Base-by-base conservation (phyloP, 495 filamentous ascomycete genomes). In the Penicillium bialowiezense region DNA sequence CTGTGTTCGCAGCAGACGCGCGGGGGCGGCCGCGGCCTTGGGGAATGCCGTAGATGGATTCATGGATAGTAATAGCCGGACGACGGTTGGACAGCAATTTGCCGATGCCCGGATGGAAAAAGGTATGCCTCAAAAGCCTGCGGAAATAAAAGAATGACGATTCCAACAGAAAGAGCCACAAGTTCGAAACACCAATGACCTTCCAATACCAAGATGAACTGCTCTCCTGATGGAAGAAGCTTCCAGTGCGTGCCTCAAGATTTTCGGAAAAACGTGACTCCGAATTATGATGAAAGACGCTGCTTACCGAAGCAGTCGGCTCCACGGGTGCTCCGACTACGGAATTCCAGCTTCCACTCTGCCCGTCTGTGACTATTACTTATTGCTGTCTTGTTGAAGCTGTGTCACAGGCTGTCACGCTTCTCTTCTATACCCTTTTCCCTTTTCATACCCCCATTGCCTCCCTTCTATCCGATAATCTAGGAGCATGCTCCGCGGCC, bases 401-500 rank as follows among this genome's bases (percentile, higher is more conserved):
- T 64, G 50, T 32, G 46, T 23, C 32, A 52, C 55, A 47, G 49
- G 49, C 23, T 41, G 18, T 42, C 31, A 38, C 52, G 44, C 33
- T 45, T 48, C 28, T 23, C 24, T 29, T 31, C 20, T 31, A 36
- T 45, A 50, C 46, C 34, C 10, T 26, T 45, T 24, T 36, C 36
- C 38, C 28, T 42, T 49, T 18, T 28, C 40, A 32, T 32, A 39
- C 31, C 43, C 44, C 21, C 40, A 40, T 44, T 54, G 15, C 32
- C 52, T 48, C 40, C 23, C 20, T 20, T 26, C 21, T 24, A 10
- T 20, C 32, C 29, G 53, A 56, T 55, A 55, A 36, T 47, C 49
- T 21, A 59, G 48, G 65, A 79, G 74, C 66, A 79, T 79, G 76
- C 65, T 78, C 65, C 71, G 71, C 69, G 69, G 72, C 65, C 75